A percentile compares a stretch with the other conserved stretches of the same genome.
Conservation (phyloP, 192 early-diverging fungal genomes). For the Lobosporangium transversale region DNA sequence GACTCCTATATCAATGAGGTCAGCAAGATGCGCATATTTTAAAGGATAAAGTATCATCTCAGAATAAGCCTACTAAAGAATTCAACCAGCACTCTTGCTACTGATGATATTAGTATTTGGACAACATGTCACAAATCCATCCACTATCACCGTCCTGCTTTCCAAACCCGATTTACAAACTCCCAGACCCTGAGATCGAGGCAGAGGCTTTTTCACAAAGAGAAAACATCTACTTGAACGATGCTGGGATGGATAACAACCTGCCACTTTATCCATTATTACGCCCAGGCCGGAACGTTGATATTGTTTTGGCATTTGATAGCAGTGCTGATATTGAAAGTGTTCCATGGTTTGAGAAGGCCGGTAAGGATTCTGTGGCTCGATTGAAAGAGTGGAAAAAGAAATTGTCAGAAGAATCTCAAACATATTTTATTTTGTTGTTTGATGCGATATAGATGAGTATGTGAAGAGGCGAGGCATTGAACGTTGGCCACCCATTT, state of each 20-base stretch:
- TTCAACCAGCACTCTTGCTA: no score
- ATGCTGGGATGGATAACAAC: constrained; percentile 87
- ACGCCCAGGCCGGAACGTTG: constrained; percentile 70
- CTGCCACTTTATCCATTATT: constrained; percentile 79
- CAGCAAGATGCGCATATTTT: no score
- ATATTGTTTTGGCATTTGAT: constrained; percentile 80
- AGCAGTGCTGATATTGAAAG: constrained; percentile 76
- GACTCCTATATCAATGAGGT: constrained; percentile 55
- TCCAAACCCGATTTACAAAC: constrained; percentile 73
- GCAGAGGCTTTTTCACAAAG: constrained; percentile 28
- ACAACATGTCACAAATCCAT: constrained; percentile 63
- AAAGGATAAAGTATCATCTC: no score
- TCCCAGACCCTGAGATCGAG: constrained; percentile 47
- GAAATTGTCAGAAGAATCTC: neutral
- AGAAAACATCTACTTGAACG: constrained; percentile 67
- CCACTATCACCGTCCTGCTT: constrained; percentile 74
- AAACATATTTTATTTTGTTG: neutral
- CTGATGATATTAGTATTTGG: constrained; percentile 65
- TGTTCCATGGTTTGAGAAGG: constrained; percentile 70
- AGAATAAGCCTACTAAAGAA: no score
- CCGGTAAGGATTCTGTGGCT: constrained; percentile 20
- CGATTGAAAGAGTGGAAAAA: neutral
- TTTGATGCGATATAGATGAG: constrained; percentile 53
- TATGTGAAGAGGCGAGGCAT: constrained; percentile 69
- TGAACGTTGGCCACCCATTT: constrained; percentile 63